phyloP scores from a whole-genome alignment of 768 basidiomycete species.

The Suillus spraguei region DNA sequence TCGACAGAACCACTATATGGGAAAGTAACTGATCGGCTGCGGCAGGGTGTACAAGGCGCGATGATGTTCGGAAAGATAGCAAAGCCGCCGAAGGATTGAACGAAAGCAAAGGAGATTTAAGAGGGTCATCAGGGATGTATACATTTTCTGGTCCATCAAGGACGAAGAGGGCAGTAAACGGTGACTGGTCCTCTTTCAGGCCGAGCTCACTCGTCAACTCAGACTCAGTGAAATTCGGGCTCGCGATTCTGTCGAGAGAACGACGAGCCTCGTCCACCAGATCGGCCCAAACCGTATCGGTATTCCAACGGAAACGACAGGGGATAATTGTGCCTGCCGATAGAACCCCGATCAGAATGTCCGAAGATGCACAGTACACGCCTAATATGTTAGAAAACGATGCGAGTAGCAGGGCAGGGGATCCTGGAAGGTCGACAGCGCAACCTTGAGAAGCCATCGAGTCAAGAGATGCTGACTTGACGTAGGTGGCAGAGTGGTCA shows the following conservation, averaged over 20 bases:
- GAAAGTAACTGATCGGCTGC: slow-evolving; percentile 19
- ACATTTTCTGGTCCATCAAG: slow-evolving; percentile 9
- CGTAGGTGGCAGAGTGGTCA: not conserved
- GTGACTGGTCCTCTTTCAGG: slow-evolving; percentile 10
- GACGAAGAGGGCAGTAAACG: slow-evolving; percentile 21
- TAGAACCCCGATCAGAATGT: slow-evolving; percentile 23
- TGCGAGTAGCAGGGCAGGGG: slow-evolving; percentile 20
- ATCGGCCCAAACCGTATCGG: slow-evolving; percentile 19
- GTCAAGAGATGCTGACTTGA: not conserved
- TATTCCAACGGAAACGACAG: slow-evolving; percentile 22
- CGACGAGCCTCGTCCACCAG: slow-evolving; percentile 16
- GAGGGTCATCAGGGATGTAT: not conserved
- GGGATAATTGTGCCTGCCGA: slow-evolving; percentile 11
- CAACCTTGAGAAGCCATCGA: slow-evolving; percentile 6
- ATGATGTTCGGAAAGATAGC: slow-evolving; percentile 20
- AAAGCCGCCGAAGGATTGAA: slow-evolving; percentile 12
- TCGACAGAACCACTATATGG: slow-evolving; percentile 19
- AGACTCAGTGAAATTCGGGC: not conserved
- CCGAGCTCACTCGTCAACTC: slow-evolving; percentile 4
- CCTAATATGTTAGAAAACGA: slow-evolving; percentile 26
- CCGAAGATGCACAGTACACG: slow-evolving; percentile 22
- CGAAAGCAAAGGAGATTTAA: slow-evolving; percentile 14
- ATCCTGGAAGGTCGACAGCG: slow-evolving; percentile 8
- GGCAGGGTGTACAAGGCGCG: slow-evolving; percentile 18
- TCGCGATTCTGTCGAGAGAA: slow-evolving; percentile 11